Conservation (phyloP, 1,139 yeast species). For the Zygosaccharomyces pseudobailii region DNA sequence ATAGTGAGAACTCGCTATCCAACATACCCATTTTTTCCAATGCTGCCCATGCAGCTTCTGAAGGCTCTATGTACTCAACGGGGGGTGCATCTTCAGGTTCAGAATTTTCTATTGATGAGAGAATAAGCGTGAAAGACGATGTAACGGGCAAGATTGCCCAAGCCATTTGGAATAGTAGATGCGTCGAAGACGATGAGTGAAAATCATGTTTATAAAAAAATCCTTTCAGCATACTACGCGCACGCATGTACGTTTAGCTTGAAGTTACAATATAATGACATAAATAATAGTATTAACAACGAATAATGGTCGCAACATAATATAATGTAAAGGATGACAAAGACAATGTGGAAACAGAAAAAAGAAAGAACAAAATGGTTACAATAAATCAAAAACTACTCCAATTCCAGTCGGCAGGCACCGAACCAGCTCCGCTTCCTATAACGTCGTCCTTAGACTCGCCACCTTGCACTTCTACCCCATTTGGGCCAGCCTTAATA, state of each 20-base stretch:
- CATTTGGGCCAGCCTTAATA: slow-evolving; percentile 1
- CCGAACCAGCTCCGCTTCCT: slow-evolving; percentile 44
- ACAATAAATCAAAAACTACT: slow-evolving; percentile 47
- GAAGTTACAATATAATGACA: not conserved
- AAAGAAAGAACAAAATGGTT: slow-evolving; percentile 2
- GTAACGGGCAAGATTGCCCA: slow-evolving; percentile 24
- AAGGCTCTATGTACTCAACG: slow-evolving; percentile 14
- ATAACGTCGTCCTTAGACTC: slow-evolving; percentile 18
- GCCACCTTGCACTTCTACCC: slow-evolving; percentile 7
- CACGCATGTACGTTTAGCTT: not conserved
- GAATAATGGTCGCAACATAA: not conserved
- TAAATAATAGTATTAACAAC: not conserved
- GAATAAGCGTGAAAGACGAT: slow-evolving; percentile 14
- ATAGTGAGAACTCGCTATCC: slow-evolving; percentile 34
- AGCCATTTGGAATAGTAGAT: slow-evolving; percentile 26
- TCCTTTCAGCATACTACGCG: not conserved
- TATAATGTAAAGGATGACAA: not conserved
- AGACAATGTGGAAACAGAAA: not conserved
- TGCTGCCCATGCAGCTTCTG: slow-evolving; percentile 12
- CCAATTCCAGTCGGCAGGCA: slow-evolving; percentile 81
- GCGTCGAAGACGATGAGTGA: slow-evolving; percentile 8
- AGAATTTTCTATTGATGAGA: slow-evolving; percentile 20
- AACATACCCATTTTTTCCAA: slow-evolving; percentile 33
- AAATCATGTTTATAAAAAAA: not conserved
- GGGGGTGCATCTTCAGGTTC: slow-evolving; percentile 20